Evolutionary conservation across 2,329 filamentous ascomycete species (phyloP), one percentile per base, ranked within the genome.

Genomic region (Sporothrix schenckii): DNA sequence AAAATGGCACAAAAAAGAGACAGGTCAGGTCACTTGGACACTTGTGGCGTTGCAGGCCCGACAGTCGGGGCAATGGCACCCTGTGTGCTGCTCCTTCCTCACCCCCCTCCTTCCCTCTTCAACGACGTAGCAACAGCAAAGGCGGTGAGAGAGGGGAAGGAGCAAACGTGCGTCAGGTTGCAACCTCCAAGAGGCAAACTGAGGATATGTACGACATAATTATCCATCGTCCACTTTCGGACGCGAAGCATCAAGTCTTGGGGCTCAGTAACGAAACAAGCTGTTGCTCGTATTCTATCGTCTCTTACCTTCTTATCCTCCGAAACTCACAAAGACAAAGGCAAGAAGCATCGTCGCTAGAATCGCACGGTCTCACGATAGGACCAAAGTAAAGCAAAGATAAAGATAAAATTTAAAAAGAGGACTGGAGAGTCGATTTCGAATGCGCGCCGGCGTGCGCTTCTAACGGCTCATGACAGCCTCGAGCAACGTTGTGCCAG

Each of bases 11-110:
- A 61, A 21, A 27, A 61, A 61, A 61, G 41, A 49, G 60, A 65
- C 41, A 49, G 39, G 39, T 2, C 58, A 16, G n/a, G 39, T 30
- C 14, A 11, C 9, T 19, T 4, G 34, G 19, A 27, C 41, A 44
- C 50, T 14, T 60, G 34, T 34, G 11, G 56, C 34, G 24, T 63
- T 49, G 24, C 61, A 50, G 61, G 47, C 49, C 63, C 63, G 63
- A 66, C 63, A 66, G 63, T 52, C 39, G 47, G 63, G 63, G 6
- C 52, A 66, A 52, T 66, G 63, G 47, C 63, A 66, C 63, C 63
- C 49, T 66, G 27, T 53, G 63, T 19, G 49, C 30, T 66, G 63
- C 56, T 24, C 34, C 58, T 61, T 58, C 30, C 27, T 58, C 30
- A 5, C 56, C 2, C 34, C 34, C n/a, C 34, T 27, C 19, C 24